Conservation (phyloP, 2,329 filamentous ascomycete species). For the Clonostachys rhizophaga region DNA sequence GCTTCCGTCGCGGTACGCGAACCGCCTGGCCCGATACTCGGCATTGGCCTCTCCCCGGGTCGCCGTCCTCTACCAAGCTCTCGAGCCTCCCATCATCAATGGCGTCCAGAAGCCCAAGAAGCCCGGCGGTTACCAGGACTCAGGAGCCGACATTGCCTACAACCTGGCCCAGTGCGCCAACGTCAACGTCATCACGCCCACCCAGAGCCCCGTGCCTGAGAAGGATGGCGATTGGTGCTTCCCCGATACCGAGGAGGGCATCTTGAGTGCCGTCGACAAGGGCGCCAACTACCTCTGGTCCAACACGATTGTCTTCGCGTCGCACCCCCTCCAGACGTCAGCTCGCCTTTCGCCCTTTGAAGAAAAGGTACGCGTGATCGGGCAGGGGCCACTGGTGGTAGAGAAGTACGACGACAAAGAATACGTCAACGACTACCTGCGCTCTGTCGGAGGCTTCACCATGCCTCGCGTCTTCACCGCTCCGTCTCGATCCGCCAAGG, state of each 20-base stretch:
- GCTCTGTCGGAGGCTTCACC: slow-evolving; percentile 25
- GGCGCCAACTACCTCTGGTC: slow-evolving; percentile 42
- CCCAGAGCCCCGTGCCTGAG: background rate
- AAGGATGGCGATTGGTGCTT: background rate
- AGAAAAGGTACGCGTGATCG: slow-evolving; percentile 28
- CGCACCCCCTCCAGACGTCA: slow-evolving; percentile 40
- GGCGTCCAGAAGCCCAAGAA: slow-evolving; percentile 43
- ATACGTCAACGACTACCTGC: slow-evolving; percentile 36
- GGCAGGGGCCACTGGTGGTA: slow-evolving; percentile 39
- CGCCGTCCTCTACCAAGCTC: slow-evolving; percentile 39
- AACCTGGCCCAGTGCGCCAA: background rate
- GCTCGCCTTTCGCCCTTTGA: slow-evolving; percentile 17
- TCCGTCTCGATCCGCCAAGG: background rate
- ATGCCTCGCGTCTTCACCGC: slow-evolving; percentile 30
- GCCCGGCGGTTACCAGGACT: slow-evolving; percentile 23
- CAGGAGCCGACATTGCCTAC: background rate
- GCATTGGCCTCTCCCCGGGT: slow-evolving; percentile 12
- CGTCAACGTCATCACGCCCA: background rate
- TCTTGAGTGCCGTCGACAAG: slow-evolving; percentile 16
- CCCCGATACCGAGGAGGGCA: background rate
- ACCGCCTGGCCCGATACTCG: too few relatives aligned
- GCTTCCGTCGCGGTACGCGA: too few relatives aligned
- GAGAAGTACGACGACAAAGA: slow-evolving; percentile 46
- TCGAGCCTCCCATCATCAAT: slow-evolving; percentile 39
- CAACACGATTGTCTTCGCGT: slow-evolving; percentile 41